Evolutionary conservation across 1,284 basidiomycete genomes (phyloP), one percentile per base, ranked within the genome.

Genomic region (Ganoderma sinense): DNA sequence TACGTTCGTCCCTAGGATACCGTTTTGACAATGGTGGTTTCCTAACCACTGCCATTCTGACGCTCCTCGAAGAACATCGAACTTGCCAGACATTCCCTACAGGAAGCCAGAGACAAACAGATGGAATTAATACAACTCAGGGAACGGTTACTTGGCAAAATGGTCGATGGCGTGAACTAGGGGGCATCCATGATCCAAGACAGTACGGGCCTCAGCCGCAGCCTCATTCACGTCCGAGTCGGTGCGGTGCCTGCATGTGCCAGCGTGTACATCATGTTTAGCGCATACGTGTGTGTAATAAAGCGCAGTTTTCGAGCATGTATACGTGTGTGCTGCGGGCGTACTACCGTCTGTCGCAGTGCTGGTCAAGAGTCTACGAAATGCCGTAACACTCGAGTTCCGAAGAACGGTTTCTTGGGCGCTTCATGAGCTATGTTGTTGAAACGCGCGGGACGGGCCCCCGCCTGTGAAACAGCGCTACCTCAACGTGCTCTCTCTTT

Each of bases 81-180:
- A 6, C 76, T 87, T 8, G 86, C 86, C 0, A 78, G 83, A 14
- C 80, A 82, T 43, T 82, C 85, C 62, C 77, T 88, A 4, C 77
- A 78, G 43, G 76, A 77, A 11, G 84, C 85, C 8, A 79, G 82
- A 58, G 78, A 83, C 39, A 82, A 83, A 69, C 84, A 86, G 61
- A 83, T 81, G 77, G 80, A 84, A 69, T 76, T 87, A 26, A 80
- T 85, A 36, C 82, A 84, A 62, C 76, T 85, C 7, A 79, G 85
- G 20, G 85, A 87, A 71, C 75, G 82, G n/a, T 74, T 87, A n/a
- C 76, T 87, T 1, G 80, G 80, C 0, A 79, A 78, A 62, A 87
- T 87, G 84, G 85, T 82, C 11, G 81, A 81, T 26, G 76, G 81
- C 33, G 79, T 85, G 18, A 70, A 67, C 36, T 74, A 36, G 58